Evolutionary conservation across 306 rosid genomes (phyloP).

Genomic region (Mimosa bimucronata): DNA sequence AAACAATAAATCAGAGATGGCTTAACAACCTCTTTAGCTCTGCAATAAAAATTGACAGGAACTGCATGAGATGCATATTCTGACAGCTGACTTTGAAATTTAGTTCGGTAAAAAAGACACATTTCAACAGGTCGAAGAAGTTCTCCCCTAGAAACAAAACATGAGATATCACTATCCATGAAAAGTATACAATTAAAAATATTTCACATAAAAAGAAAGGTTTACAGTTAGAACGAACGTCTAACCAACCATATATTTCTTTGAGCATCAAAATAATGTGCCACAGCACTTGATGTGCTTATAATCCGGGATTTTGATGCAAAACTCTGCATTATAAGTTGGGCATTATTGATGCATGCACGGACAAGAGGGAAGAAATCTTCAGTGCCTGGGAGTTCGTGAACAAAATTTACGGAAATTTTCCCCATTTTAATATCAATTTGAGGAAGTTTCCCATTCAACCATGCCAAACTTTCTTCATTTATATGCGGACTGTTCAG

Average conservation of each 20-base stretch:
- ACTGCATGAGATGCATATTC: slow-evolving; percentile 57
- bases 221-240: slow-evolving; percentile 32
- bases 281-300: slow-evolving; percentile 56
- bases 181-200: slow-evolving; percentile 29
- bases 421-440: slow-evolving; percentile 60
- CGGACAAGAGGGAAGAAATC: slow-evolving; percentile 73
- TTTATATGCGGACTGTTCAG: slow-evolving; percentile 38
- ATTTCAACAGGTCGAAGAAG: slow-evolving; percentile 76
- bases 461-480: slow-evolving; percentile 48
- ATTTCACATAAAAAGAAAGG: slow-evolving; percentile 18
- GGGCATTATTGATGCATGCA: slow-evolving; percentile 52
- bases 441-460: slow-evolving; percentile 53
- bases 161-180: not conserved
- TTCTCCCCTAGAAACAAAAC: slow-evolving; percentile 64
- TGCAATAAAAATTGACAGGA: slow-evolving; percentile 77
- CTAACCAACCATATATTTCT: slow-evolving; percentile 65
- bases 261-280: slow-evolving; percentile 73
- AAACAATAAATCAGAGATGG: slow-evolving; percentile 35
- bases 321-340: slow-evolving; percentile 65
- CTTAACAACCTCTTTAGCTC: slow-evolving; percentile 69
- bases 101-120: slow-evolving; percentile 68
- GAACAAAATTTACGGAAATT: slow-evolving; percentile 69
- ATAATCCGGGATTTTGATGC: slow-evolving; percentile 77
- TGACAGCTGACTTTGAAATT: slow-evolving; percentile 45
- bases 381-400: slow-evolving; percentile 67